These are phyloP conservation scores for Ophiostoma piceae DNA, from an alignment of 2,329 filamentous ascomycete genomes.

Conservation along the genomic window DNA sequence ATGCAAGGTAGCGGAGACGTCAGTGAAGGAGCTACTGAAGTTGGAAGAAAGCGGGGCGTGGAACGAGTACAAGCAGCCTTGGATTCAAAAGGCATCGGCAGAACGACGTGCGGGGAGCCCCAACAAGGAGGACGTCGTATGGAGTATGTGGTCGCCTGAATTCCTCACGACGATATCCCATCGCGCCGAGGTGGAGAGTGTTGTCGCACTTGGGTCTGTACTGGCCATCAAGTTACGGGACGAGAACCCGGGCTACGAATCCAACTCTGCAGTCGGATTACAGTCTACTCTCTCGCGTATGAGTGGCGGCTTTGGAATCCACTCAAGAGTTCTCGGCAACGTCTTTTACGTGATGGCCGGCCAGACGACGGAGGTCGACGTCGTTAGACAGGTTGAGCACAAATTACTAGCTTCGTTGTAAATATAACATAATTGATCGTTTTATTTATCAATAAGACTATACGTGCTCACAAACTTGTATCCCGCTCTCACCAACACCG, in stretches of 20 bases:
- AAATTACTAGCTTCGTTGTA: not conserved
- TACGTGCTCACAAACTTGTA: too few species aligned
- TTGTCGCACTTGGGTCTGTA: slow-evolving; percentile 70
- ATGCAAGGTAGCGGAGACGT: slow-evolving; percentile 69
- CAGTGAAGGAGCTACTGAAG: slow-evolving; percentile 52
- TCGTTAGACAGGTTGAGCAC: not conserved
- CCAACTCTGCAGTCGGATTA: not conserved
- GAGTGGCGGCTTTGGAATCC: not conserved
- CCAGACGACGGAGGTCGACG: slow-evolving; percentile 11
- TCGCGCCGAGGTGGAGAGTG: slow-evolving; percentile 52
- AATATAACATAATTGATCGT: too few species aligned
- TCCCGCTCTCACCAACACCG: too few species aligned
- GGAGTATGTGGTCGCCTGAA: slow-evolving; percentile 51
- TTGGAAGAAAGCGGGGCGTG: slow-evolving; percentile 55
- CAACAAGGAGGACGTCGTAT: not conserved
- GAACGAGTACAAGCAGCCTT: slow-evolving; percentile 45
- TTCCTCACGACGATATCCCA: slow-evolving; percentile 57
- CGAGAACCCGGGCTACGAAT: not conserved
- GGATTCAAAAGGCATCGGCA: not conserved
- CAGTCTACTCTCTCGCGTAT: not conserved
- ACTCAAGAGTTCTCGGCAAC: slow-evolving; percentile 17
- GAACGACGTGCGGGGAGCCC: not conserved
- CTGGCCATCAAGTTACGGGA: slow-evolving; percentile 42
- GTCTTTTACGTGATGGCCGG: slow-evolving; percentile 15
- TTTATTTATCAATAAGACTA: too few species aligned